Evolutionary conservation across 768 basidiomycete genomes (phyloP).

Genomic region (Podaxis rugospora): DNA sequence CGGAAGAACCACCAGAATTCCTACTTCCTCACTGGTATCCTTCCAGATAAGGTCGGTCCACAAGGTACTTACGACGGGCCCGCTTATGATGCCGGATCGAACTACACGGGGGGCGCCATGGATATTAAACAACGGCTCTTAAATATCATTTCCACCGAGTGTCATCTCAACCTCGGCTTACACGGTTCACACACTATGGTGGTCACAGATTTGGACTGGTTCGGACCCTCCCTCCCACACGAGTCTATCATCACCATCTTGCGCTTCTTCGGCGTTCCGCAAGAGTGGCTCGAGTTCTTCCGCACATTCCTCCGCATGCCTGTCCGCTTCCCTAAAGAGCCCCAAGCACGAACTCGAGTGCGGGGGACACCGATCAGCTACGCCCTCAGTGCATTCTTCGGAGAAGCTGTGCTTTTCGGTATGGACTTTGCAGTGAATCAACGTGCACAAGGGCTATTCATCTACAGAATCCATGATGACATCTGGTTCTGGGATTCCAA

Average conservation of each 20-base stretch:
- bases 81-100: constrained; percentile 17
- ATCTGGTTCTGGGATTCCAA: constrained; percentile 39
- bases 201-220: constrained; percentile 41
- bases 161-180: constrained; percentile 31
- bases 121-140: constrained; percentile 33
- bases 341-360: constrained; percentile 26
- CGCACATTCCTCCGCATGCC: constrained; percentile 30
- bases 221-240: constrained; percentile 37
- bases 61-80: constrained; percentile 21
- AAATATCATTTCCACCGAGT: constrained; percentile 36
- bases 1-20: constrained; percentile 21
- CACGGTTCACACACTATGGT: constrained; percentile 30
- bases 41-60: constrained; percentile 18
- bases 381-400: constrained; percentile 34
- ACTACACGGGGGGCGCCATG: constrained; percentile 16
- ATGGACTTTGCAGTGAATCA: constrained; percentile 49
- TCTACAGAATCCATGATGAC: constrained; percentile 45
- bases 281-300: constrained; percentile 31
- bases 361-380: constrained; percentile 42
- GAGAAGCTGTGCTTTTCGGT: constrained; percentile 36
- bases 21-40: constrained; percentile 32
- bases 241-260: constrained; percentile 33
- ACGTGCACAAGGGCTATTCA: constrained; percentile 31
- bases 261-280: constrained; percentile 34
- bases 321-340: constrained; percentile 27